Percentiles rank a stretch among this genome's conserved stretches.
phyloP scores from a whole-genome alignment of 2,329 filamentous ascomycete species.

The Tolypocladium sp. region DNA sequence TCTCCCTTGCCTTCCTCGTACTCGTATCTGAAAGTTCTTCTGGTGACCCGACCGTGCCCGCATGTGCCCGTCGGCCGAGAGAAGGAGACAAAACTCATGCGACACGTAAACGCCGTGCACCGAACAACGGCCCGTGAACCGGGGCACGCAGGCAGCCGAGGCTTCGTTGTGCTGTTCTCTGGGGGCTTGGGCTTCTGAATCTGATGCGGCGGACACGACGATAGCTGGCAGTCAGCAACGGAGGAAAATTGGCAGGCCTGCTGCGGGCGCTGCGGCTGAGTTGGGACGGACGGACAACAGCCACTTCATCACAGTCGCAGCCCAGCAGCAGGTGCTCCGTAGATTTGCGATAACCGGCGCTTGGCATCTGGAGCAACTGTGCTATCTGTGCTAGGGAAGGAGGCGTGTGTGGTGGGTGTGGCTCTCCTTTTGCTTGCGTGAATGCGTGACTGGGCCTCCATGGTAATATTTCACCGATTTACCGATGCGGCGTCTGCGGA shows the following conservation, averaged over 20 bases:
- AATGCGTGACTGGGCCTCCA: background rate
- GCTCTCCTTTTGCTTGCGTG: background rate
- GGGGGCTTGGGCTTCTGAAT: background rate
- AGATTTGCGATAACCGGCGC: background rate
- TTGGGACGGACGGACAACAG: too few relatives aligned
- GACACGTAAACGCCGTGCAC: background rate
- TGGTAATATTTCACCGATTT: background rate
- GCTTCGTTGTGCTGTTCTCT: too few relatives aligned
- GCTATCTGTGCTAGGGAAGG: too few relatives aligned
- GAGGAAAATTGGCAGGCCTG: too few relatives aligned
- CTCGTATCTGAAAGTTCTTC: too few relatives aligned
- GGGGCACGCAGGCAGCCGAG: background rate
- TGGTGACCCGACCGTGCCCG: background rate
- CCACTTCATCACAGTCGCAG: too few relatives aligned
- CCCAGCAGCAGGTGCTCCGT: too few relatives aligned
- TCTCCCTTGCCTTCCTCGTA: background rate
- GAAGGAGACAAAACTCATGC: too few relatives aligned
- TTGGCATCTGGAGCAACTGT: background rate
- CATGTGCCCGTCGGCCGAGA: background rate
- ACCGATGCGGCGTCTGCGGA: background rate
- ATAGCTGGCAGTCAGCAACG: too few relatives aligned
- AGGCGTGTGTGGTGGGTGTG: too few relatives aligned
- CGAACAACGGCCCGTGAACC: background rate
- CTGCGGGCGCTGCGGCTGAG: too few relatives aligned
- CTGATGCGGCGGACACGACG: too few relatives aligned